Evolutionary conservation across 352 stramenopile species (phyloP), one percentile per base, ranked within the genome.

Genomic region (Phytophthora ohioensis): DNA sequence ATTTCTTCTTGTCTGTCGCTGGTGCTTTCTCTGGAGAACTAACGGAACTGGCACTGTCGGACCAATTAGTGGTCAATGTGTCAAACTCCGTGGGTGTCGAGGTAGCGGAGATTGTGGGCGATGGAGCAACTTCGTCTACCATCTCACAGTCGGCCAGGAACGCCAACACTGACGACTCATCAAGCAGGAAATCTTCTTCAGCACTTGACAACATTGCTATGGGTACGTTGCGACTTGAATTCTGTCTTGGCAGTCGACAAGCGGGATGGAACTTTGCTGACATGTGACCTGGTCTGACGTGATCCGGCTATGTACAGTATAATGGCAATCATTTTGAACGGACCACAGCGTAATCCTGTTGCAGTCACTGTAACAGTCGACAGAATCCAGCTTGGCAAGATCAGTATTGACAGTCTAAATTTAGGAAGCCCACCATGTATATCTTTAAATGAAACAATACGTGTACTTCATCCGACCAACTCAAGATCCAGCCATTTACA

Each of bases 111-210:
- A 30, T 5, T 34, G 42, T 21, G 15, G 48, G 39, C 8, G 35
- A 15, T n/a, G 43, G 32, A 17, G 27, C 2, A 17, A 4, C 17
- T 5, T 64, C 60, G 49, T 42, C 11, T 4, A 4, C 15, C 49
- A 71, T 53, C 11, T 75, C 68, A 43, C 32, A 75, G 56, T 75
- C 68, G 41, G 31, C 48, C 5, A 75, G 68, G 48, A 75, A 75
- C 17, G 62, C 56, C n/a, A 75, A 36, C 38, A 75, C 62, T 0
- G 68, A 75, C 48, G 62, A 72, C 48, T 75, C 68, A 43, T 75
- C 68, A 49, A 75, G 13, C 3, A 75, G 42, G 27, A 71, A 75
- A 36, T 75, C 68, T 8, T 72, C 62, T 7, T 67, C 56, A 9
- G 3, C n/a, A 41, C 13, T 34, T 7, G 15, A 51, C 35, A 38